Evolutionary conservation across 192 early-diverging fungal species (phyloP).

Genomic region (Funneliformis mosseae): DNA sequence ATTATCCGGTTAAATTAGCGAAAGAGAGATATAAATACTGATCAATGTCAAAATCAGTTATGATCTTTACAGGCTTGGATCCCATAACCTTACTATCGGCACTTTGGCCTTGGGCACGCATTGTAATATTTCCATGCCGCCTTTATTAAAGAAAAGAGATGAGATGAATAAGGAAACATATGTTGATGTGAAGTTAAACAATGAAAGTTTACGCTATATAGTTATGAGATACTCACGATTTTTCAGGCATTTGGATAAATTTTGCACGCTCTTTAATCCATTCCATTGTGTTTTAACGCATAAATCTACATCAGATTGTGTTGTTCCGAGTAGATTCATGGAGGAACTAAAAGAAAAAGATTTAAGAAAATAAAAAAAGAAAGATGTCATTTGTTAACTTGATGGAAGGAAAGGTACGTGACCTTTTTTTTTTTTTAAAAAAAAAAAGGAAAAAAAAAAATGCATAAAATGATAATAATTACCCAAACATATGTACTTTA

Average conservation of each 20-base stretch:
- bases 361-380: constrained; percentile 29
- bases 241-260: constrained; percentile 70
- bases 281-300: constrained; percentile 86
- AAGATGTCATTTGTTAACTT: not conserved
- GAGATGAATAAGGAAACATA: not conserved
- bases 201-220: too few relatives aligned
- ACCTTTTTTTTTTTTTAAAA: not conserved
- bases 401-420: constrained; percentile 3
- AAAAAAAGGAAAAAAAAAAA: not conserved
- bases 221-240: constrained; percentile 49
- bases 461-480: constrained; percentile 25
- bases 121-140: constrained; percentile 79
- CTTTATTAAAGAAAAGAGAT: constrained; percentile 39
- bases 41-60: constrained; percentile 12
- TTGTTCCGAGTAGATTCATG: constrained; percentile 84
- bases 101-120: constrained; percentile 88
- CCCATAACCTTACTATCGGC: constrained; percentile 90
- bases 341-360: too few relatives aligned
- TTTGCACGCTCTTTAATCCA: constrained; percentile 73
- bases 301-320: constrained; percentile 86
- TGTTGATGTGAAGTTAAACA: not conserved
- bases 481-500: constrained; percentile 87
- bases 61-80: constrained; percentile 77
- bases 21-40: not conserved
- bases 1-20: not conserved